Base-by-base conservation (phyloP, 176 grass and related monocot species). In the Typha latifolia region DNA sequence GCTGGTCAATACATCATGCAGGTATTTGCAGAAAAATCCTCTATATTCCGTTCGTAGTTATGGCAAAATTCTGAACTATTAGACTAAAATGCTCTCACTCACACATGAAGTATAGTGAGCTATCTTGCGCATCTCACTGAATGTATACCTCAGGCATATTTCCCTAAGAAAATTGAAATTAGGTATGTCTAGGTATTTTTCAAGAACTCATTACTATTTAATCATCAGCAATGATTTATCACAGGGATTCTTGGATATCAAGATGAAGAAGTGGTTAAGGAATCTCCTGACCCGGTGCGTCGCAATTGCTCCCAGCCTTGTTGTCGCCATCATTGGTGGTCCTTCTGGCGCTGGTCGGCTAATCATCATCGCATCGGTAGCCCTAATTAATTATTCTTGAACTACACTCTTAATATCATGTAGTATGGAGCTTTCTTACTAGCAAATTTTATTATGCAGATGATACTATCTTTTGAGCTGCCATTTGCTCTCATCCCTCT, bases 1-100 rank as follows among this genome's bases (percentile, higher is more conserved):
- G 77, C 94, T 0, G 94, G 94, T 9, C 94, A 97, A 62, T 97
- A 80, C 69, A 91, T 97, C 72, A 97, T 97, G 89, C 94, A 95
- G 90, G 90, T 86, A 84, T n/a, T 21, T 57, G 37, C 37, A 9
- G 37, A 43, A 43, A 37, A 43, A 10, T 43, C 37, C 9, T 43
- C 37, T 43, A 43, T 43, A 43, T 9, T 43, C 37, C 6, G 1
- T 43, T 43, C 10, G 10, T 10, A 43, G 7, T 43, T 43, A 6
- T 43, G 37, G 37, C 9, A 43, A 8, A 43, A 10, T 43, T 10
- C 37, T 43, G 37, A 43, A 43, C 10, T 43, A 43, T 43, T 43
- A 9, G 6, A 43, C 9, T 9, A 43, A 43, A 9, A 43, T 43
- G 7, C 7, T 43, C 7, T 43, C 37, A 10, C 37, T 10, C 37